Percentiles rank a stretch among this genome's conserved stretches.
Evolutionary conservation across 176 grass and related monocot species (phyloP).

Genomic region (Avena atlantica): DNA sequence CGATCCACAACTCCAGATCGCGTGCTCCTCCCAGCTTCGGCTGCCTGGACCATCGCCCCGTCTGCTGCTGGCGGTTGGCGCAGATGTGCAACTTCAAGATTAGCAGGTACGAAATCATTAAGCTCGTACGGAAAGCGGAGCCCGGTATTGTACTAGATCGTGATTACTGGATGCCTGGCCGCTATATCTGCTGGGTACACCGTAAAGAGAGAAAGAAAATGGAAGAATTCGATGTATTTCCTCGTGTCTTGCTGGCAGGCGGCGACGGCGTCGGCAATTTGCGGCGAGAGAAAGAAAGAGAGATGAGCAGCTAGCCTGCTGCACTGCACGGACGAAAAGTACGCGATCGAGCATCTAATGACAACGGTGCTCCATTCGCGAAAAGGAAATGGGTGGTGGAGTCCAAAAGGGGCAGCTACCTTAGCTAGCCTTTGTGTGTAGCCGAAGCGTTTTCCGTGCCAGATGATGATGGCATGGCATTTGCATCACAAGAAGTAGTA

Average conservation of each 20-base stretch:
- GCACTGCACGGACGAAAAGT: not conserved
- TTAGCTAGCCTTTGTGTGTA: not conserved
- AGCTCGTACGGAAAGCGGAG: no score
- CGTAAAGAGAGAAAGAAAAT: no score
- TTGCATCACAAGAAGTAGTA: no score
- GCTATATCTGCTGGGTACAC: no score
- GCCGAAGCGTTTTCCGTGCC: constrained; percentile 33
- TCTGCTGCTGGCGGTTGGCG: no score
- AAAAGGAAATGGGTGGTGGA: not conserved
- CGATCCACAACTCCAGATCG: no score
- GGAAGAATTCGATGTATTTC: no score
- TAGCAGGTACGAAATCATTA: not conserved
- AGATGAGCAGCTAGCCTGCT: not conserved
- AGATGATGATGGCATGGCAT: not conserved
- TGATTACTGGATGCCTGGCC: no score
- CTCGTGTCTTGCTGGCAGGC: no score
- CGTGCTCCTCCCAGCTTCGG: no score
- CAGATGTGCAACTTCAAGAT: not conserved
- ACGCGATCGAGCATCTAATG: not conserved
- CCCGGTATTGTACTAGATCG: no score
- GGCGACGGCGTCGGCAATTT: not conserved
- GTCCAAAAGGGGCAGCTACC: not conserved
- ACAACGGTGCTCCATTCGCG: not conserved
- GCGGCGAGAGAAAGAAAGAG: not conserved
- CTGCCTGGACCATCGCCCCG: no score